Evolutionary conservation across 1,284 basidiomycete genomes (phyloP).

Genomic region (Rhodotorula mucilaginosa): DNA sequence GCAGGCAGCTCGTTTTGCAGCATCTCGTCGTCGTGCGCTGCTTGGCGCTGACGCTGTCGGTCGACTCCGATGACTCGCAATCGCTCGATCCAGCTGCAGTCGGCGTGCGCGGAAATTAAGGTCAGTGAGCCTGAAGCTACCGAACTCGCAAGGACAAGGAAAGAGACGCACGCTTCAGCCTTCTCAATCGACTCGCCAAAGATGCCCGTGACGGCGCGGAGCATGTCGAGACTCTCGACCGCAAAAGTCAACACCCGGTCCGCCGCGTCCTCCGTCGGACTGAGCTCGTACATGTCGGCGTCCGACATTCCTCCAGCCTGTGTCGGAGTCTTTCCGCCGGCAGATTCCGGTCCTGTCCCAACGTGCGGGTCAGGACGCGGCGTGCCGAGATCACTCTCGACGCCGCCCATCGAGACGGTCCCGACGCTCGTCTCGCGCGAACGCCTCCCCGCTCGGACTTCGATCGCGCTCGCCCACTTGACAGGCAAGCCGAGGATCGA

Average conservation of each 20-base stretch:
- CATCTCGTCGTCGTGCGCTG: neutral
- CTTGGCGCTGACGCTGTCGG: constrained; percentile 51
- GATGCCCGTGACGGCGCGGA: constrained; percentile 77
- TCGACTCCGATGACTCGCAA: constrained; percentile 71
- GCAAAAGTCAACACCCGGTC: constrained; percentile 78
- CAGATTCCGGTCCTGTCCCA: neutral
- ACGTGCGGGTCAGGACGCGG: constrained; percentile 13
- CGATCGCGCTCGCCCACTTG: constrained; percentile 63
- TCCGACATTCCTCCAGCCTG: neutral
- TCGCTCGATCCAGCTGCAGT: constrained; percentile 69
- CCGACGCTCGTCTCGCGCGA: constrained; percentile 4
- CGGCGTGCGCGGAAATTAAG: no score
- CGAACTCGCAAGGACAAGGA: no score
- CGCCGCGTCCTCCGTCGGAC: constrained; percentile 65
- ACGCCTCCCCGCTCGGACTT: constrained; percentile 14
- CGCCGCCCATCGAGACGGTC: neutral
- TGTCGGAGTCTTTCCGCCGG: neutral
- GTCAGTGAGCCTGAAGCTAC: no score
- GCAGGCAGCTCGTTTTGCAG: neutral
- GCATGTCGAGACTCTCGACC: constrained; percentile 86
- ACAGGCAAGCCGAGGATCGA: constrained; percentile 79
- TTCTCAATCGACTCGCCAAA: constrained; percentile 82
- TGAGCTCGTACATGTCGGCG: constrained; percentile 41
- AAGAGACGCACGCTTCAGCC: constrained; percentile 72
- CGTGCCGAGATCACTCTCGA: constrained; percentile 26